Percentiles rank a stretch among this genome's conserved stretches.
phyloP scores from a whole-genome alignment of 768 basidiomycete genomes.

The Basidioascus undulatus region DNA sequence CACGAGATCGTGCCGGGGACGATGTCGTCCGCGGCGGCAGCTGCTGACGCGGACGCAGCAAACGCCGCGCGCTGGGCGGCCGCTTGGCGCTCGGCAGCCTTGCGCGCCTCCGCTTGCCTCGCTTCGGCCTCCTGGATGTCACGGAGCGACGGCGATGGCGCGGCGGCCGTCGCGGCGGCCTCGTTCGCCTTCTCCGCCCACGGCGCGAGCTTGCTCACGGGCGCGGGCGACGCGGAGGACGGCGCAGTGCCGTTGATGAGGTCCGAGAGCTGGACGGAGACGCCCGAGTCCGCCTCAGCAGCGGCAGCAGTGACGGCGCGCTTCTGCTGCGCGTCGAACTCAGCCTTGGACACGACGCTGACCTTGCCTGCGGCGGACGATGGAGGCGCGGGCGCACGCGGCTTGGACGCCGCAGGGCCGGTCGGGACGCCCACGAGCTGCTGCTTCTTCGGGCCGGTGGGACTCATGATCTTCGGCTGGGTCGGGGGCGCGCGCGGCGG shows the following conservation, averaged over 20 bases:
- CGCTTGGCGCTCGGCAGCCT: slow-evolving; percentile 41
- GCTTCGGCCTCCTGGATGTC: slow-evolving; percentile 90
- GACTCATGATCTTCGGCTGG: slow-evolving; percentile 7
- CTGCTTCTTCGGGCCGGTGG: slow-evolving; percentile 5
- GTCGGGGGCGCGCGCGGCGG: slow-evolving; percentile 12
- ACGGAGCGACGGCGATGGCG: slow-evolving; percentile 40
- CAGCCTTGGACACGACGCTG: background rate
- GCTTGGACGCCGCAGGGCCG: slow-evolving; percentile 9
- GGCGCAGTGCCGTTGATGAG: slow-evolving; percentile 3
- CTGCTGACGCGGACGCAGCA: slow-evolving; percentile 12
- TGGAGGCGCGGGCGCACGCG: slow-evolving; percentile 26
- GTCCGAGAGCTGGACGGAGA: slow-evolving; percentile 1
- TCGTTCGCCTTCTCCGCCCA: slow-evolving; percentile 19
- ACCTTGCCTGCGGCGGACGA: slow-evolving; percentile 36
- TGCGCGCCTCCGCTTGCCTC: slow-evolving; percentile 49
- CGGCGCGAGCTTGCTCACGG: slow-evolving; percentile 14
- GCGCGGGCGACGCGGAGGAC: background rate
- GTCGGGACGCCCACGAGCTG: slow-evolving; percentile 14
- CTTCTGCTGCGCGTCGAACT: background rate
- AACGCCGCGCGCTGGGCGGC: slow-evolving; percentile 19
- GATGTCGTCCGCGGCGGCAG: slow-evolving; percentile 7
- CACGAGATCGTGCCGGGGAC: slow-evolving; percentile 40
- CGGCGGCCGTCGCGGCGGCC: slow-evolving; percentile 32
- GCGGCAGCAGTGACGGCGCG: slow-evolving; percentile 8
- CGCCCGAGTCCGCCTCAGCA: too few species aligned